Evolutionary conservation across 495 filamentous ascomycete species (phyloP).

Genomic region (Talaromyces ruber): DNA sequence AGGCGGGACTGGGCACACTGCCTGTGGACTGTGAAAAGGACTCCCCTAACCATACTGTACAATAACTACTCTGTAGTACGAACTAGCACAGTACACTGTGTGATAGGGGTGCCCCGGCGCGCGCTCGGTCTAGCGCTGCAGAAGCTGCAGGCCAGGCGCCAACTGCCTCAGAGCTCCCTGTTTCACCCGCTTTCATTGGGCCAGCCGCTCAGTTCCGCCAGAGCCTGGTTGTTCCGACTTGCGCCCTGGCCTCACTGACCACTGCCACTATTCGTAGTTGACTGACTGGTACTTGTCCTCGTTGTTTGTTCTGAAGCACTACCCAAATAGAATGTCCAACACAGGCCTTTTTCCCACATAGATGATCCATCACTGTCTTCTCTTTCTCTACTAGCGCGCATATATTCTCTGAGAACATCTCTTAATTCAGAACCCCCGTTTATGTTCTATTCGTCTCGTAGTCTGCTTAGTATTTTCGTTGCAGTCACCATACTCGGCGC

Average conservation of each 20-base stretch:
- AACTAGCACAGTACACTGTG: neutral
- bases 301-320: neutral
- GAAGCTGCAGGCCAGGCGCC: neutral
- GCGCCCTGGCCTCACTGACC: too few species aligned
- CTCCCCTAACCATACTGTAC: too few species aligned
- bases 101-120: neutral
- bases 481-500: neutral
- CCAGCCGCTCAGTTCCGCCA: neutral
- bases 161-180: constrained; percentile 1
- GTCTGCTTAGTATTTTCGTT: neutral
- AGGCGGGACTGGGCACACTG: neutral
- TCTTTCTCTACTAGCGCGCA: neutral
- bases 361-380: neutral
- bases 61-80: neutral
- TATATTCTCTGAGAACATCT: neutral
- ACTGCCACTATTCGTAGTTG: too few species aligned
- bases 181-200: constrained; percentile 3
- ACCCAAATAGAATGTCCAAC: neutral
- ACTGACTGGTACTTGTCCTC: neutral
- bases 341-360: neutral
- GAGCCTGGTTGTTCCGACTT: neutral
- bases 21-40: neutral
- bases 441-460: neutral
- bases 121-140: neutral
- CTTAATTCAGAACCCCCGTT: neutral